A percentile compares a stretch with the other conserved stretches of the same genome.
phyloP scores from a whole-genome alignment of 805 yeast genomes.

The Saturnispora galanensis region DNA sequence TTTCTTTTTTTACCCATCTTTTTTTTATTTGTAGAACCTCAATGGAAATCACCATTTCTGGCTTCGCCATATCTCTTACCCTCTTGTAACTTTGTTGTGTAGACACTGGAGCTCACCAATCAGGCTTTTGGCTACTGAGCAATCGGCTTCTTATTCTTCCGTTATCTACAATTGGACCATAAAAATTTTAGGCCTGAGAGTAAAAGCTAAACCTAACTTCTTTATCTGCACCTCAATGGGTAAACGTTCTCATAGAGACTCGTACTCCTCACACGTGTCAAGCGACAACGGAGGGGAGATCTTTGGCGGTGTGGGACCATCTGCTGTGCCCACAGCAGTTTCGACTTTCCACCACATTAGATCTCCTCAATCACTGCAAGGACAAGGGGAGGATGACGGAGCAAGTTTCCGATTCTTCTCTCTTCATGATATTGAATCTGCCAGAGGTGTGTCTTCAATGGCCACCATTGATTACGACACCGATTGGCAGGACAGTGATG shows the following conservation, averaged over 20 bases:
- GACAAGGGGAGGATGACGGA: neutral
- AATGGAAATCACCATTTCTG: too few species aligned
- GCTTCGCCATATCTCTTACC: too few species aligned
- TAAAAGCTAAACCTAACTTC: too few species aligned
- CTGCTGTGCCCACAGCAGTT: constrained; percentile 67
- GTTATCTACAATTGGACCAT: too few species aligned
- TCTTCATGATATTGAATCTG: constrained; percentile 70
- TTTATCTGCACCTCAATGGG: neutral
- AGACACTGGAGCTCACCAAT: neutral
- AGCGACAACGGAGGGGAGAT: constrained; percentile 55
- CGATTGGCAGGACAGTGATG: constrained; percentile 51
- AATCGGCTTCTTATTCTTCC: too few species aligned
- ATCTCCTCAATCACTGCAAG: constrained; percentile 16
- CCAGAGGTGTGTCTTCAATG: constrained; percentile 78
- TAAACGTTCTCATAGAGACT: constrained; percentile 3
- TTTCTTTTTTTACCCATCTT: neutral
- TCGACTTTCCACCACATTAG: constrained; percentile 56
- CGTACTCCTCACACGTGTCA: neutral
- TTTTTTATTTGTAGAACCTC: neutral
- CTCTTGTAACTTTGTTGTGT: neutral
- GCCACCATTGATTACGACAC: constrained; percentile 60
- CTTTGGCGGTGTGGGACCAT: constrained; percentile 71
- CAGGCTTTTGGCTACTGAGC: too few species aligned
- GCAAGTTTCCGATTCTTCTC: constrained; percentile 65
- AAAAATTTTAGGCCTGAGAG: too few species aligned